Conservation (phyloP, 306 rosid species). For the Ochetophila trinervis region DNA sequence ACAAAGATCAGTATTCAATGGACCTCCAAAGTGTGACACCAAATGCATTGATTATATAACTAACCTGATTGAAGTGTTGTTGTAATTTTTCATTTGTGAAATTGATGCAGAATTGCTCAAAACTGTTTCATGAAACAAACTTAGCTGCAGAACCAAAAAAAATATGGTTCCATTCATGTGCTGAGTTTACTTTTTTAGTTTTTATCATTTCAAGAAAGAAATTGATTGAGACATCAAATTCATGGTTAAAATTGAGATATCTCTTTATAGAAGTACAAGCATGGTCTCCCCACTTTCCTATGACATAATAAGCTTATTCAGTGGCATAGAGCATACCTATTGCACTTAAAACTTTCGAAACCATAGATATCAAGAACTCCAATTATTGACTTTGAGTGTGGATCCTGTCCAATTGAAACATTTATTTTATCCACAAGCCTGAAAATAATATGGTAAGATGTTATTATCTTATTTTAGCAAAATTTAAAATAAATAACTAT, state of each 20-base stretch:
- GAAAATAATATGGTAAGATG: background rate
- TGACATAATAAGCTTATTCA: slow-evolving; percentile 17
- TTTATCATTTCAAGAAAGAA: no score
- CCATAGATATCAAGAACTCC: slow-evolving; percentile 99
- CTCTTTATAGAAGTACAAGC: no score
- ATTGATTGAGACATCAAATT: no score
- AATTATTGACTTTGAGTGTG: slow-evolving; percentile 82
- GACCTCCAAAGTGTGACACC: background rate
- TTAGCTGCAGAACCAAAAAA: no score
- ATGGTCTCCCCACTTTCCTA: no score
- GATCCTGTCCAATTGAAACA: slow-evolving; percentile 95
- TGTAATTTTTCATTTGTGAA: slow-evolving; percentile 98
- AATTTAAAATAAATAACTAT: no score
- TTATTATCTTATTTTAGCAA: no score
- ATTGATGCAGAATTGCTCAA: slow-evolving; percentile 99
- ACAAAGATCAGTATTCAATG: slow-evolving; percentile 6
- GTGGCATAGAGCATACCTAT: slow-evolving; percentile 61
- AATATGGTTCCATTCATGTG: no score
- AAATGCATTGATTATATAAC: background rate
- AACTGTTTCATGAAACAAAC: slow-evolving; percentile 43
- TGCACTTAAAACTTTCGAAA: slow-evolving; percentile 95
- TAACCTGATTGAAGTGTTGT: slow-evolving; percentile 99
- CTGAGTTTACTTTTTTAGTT: no score
- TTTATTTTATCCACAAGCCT: slow-evolving; percentile 99
- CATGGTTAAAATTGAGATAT: no score